Evolutionary conservation across 108 stramenopile species (phyloP).

Genomic region (Pseudonitzschia multiseries): DNA sequence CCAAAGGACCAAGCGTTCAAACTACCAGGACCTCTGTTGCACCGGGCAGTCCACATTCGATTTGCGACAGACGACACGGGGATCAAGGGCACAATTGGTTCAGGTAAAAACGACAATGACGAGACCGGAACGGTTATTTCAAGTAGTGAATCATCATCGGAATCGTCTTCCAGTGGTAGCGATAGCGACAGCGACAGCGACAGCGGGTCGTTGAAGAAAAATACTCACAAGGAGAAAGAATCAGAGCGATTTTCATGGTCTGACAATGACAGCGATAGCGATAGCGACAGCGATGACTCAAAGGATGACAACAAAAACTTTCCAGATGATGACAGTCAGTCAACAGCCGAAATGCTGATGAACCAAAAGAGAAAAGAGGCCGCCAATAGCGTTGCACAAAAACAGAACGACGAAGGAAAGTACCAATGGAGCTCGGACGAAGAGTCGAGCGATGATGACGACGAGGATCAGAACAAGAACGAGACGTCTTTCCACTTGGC

Average conservation of each 20-base stretch:
- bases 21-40: conserved; percentile 19
- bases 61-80: conserved; percentile 33
- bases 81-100: not conserved
- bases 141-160: conserved; percentile 11
- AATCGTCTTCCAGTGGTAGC: conserved; percentile 16
- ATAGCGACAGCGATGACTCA: conserved; percentile 10
- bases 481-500: not conserved
- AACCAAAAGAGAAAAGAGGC: not conserved
- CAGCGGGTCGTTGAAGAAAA: not conserved
- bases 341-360: not conserved
- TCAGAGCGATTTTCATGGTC: conserved; percentile 26
- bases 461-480: not conserved
- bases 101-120: conserved; percentile 19
- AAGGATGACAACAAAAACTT: not conserved
- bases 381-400: not conserved
- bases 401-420: conserved; percentile 2
- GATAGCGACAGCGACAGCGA: conserved; percentile 28
- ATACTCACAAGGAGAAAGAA: not conserved
- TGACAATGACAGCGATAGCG: conserved; percentile 21
- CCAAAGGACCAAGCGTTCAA: not conserved
- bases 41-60: conserved; percentile 67
- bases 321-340: not conserved
- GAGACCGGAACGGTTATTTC: not conserved
- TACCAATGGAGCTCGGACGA: conserved; percentile 42
- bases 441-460: conserved; percentile 25